Base-by-base conservation (phyloP, 2,329 filamentous ascomycete genomes). In the Magnaporthiopsis rhizophila region DNA sequence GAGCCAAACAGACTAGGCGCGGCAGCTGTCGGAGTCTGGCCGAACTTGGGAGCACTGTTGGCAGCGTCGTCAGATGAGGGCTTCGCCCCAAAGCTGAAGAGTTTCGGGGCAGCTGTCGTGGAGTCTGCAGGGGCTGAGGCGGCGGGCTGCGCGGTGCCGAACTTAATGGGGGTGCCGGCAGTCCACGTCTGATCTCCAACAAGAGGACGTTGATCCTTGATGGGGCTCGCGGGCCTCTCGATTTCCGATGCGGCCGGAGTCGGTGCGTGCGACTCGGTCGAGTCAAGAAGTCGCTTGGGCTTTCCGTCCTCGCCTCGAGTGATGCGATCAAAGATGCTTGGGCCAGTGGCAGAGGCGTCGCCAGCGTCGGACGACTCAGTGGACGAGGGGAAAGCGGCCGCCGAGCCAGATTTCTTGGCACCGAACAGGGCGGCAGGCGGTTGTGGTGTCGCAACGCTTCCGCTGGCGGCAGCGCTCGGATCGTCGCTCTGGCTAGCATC, bases 271-370 rank as follows among this genome's bases (percentile, higher is more conserved):
- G 70, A 72, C 67, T 66, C 63, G 69, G 66, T 67, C 32, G 71
- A 64, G 58, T 61, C 66, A 59, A 72, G 68, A 64, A 77, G 71
- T 32, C 81, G 78, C 2, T 84, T 71, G 21, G 81, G 79, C 65
- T 85, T 78, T 1, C 82, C 82, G 66, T 83, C 78, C 24, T 71
- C 75, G 60, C 77, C 80, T 71, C 79, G 82, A 6, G 78, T 81
- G 9, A 86, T 78, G 45, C 84, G 81, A 56, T 85, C 83, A 67
- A 86, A 86, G 18, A 86, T 70, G 70, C 83, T 85, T 59, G 78
- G 77, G 26, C 77, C 79, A 28, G 80, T 76, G 3, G 77, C 56
- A 12, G 58, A 78, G 65, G 75, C 77, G 58, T 81, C 79, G 4
- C 78, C 76, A 2, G 76, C 80, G 7, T 77, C 78, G 9, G 75